Base-by-base conservation (phyloP, 495 filamentous ascomycete genomes). In the Thozetella sp. region DNA sequence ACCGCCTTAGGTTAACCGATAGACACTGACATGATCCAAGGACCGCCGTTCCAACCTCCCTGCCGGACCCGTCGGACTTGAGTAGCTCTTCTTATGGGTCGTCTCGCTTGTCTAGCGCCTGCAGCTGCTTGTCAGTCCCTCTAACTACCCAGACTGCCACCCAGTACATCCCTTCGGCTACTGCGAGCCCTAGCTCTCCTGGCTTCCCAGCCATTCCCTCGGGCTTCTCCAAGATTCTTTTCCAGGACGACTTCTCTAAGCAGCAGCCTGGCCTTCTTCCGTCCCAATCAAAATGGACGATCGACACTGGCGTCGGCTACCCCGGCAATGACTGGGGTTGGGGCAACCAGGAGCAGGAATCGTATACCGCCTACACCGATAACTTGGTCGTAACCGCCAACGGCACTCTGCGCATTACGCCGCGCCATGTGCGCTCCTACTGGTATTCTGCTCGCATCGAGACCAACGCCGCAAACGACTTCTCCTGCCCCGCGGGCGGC, bases 401-500 rank as follows among this genome's bases (percentile, higher is more conserved):
- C 12, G 43, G 43, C 43, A 48, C 10, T n/a, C 20, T 48, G n/a
- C 43, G 43, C 9, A 48, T 48, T n/a, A 48, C 43, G 43, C 43
- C 43, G 12, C 43, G 6, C 12, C 43, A 20, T n/a, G n/a, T 9
- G 3, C 11, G n/a, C 43, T 4, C 4, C 43, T 4, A 48, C 10
- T 48, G 43, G 43, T 13, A 11, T 4, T 48, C 43, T 4, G 43
- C 9, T n/a, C 43, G 43, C 9, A 48, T 48, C n/a, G 43, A 48
- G 43, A 48, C 43, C 43, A 48, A 48, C n/a, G 43, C 43, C 12
- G 43, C 43, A 11, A 11, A 9, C 43, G 43, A 48, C 43, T 13
- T 48, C n/a, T 11, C n/a, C n/a, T 48, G 43, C 43, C n/a, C 43
- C 3, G 6, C n/a, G 22, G 63, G 66, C 37, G 22, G 24, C 25